Evolutionary conservation across 495 filamentous ascomycete genomes (phyloP), one percentile per base, ranked within the genome.

Genomic region (Jackrogersella minutella): DNA sequence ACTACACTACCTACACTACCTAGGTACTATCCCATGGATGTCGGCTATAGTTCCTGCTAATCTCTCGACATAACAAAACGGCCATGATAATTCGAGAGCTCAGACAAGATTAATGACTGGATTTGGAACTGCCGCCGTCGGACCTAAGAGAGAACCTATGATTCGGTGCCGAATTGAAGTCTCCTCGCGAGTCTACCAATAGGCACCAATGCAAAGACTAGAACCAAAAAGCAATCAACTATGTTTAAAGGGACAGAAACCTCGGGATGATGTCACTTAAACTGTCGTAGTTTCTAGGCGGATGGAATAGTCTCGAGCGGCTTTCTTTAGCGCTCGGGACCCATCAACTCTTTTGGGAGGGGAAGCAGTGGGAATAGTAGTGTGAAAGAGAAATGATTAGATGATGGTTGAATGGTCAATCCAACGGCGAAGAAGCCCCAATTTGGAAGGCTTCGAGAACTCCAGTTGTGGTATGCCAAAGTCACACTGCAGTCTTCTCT

Each of bases 371-470:
- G 34, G 40, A 58, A 19, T 17, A 41, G 43, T 17, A 41, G 43
- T 10, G 40, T 30, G 24, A 57, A 40, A 11, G 21, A 50, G 16
- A 36, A 47, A 39, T 66, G 9, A 19, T 47, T 53, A 53, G 51
- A 39, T 43, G 19, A 16, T 59, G 55, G 57, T 50, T 19, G 43
- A 59, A 69, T 73, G 71, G 68, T 66, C 64, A 49, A 53, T 33
- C 66, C 51, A 31, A 61, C 71, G 71, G 71, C 64, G 41, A 66
- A 64, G 47, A 69, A 55, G 40, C 28, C 71, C 62, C 46, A 50
- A 73, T 66, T 64, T 51, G 71, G 71, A 73, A 73, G 71, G 71
- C 71, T 73, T 73, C 71, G 68, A 73, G 71, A 73, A 73, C 60
- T 54, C 46, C 49, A 54, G 63, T 61, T 57, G 68, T 67, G 65